A percentile compares a stretch with the other conserved stretches of the same genome.
Evolutionary conservation across 2,329 filamentous ascomycete genomes (phyloP).

Genomic region (Trichocomaceae sp.): DNA sequence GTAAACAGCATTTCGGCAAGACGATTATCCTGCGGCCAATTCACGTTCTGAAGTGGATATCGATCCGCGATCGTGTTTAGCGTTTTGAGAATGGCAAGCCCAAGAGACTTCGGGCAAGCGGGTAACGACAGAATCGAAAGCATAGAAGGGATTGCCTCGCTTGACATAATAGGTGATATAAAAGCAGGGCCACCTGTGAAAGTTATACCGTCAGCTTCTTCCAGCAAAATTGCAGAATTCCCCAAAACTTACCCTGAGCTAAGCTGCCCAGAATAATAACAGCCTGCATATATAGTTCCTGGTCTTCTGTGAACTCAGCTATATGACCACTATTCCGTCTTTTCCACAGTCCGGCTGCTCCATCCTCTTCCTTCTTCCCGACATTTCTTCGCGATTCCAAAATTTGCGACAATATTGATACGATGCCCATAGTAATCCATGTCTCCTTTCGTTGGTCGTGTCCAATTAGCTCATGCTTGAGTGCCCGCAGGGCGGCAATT

Average conservation of each 20-base stretch:
- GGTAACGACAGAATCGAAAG: slow-evolving; percentile 62
- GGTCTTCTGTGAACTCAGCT: slow-evolving; percentile 49
- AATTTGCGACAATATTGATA: slow-evolving; percentile 47
- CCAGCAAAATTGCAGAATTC: slow-evolving; percentile 17
- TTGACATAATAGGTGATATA: slow-evolving; percentile 64
- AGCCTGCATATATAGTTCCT: slow-evolving; percentile 67
- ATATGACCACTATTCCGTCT: slow-evolving; percentile 22
- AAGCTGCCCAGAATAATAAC: slow-evolving; percentile 79
- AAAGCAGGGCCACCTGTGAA: slow-evolving; percentile 69
- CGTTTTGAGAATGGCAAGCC: slow-evolving; percentile 66
- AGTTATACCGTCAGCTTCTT: slow-evolving; percentile 16
- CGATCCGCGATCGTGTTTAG: slow-evolving; percentile 66
- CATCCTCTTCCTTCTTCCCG: slow-evolving; percentile 28
- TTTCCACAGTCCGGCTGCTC: slow-evolving; percentile 11
- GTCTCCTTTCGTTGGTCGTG: slow-evolving; percentile 80
- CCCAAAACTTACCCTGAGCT: slow-evolving; percentile 59
- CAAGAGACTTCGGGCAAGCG: slow-evolving; percentile 58
- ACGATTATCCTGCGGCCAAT: slow-evolving; percentile 44
- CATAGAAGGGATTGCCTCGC: slow-evolving; percentile 61
- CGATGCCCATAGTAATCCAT: slow-evolving; percentile 63
- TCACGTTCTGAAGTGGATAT: slow-evolving; percentile 48
- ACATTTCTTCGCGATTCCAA: slow-evolving; percentile 40
- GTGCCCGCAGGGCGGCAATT: slow-evolving; percentile 55
- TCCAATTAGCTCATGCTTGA: slow-evolving; percentile 88
- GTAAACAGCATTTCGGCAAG: slow-evolving; percentile 62